Evolutionary conservation across 306 rosid species (phyloP).

Genomic region (Parietaria judaica): DNA sequence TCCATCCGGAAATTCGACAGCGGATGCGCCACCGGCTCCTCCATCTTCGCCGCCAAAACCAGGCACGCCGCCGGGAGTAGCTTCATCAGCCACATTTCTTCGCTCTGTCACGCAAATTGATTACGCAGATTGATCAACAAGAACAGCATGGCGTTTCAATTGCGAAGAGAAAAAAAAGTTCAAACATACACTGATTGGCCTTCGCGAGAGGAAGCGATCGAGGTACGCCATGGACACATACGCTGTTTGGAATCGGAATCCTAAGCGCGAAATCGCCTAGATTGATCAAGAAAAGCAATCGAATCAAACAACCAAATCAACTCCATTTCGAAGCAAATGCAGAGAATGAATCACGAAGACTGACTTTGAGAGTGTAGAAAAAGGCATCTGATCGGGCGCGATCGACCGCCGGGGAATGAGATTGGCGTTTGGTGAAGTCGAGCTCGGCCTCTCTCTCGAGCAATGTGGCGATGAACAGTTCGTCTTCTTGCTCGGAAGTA

Average conservation of each 20-base stretch:
- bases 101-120: conserved; percentile 37
- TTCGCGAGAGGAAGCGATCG: conserved; percentile 59
- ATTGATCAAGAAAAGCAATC: conserved; percentile 1
- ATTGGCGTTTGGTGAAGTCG: conserved; percentile 36
- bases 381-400: conserved; percentile 56
- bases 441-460: conserved; percentile 40
- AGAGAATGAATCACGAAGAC: background rate
- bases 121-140: conserved; percentile 6
- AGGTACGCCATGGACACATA: conserved; percentile 70
- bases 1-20: conserved; percentile 40
- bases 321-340: background rate
- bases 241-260: conserved; percentile 67
- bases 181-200: conserved; percentile 52
- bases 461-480: conserved; percentile 32
- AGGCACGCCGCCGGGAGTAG: conserved; percentile 68
- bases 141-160: background rate
- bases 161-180: background rate
- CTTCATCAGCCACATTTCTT: conserved; percentile 52
- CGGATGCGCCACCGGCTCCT: conserved; percentile 46
- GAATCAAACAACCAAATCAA: background rate
- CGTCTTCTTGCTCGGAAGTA: conserved; percentile 46
- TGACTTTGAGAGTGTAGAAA: conserved; percentile 65
- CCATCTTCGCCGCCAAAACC: conserved; percentile 78
- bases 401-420: conserved; percentile 29
- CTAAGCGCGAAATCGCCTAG: conserved; percentile 57